phyloP scores from a whole-genome alignment of 192 early-diverging fungal genomes.

The Coemansia sp. region DNA sequence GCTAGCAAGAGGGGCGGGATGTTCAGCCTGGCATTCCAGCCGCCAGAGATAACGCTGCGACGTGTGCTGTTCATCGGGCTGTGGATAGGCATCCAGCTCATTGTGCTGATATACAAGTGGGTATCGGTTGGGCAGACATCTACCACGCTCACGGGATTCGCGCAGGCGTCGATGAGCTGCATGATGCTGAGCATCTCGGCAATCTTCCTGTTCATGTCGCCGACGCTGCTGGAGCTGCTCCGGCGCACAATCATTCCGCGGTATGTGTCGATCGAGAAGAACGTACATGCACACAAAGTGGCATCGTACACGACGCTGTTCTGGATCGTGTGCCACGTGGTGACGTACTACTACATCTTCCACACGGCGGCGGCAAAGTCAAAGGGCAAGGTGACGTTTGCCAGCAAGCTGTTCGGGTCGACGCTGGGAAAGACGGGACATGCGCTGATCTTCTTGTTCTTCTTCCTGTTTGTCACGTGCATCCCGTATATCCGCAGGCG shows the following conservation, averaged over 20 bases:
- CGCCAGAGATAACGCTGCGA: conserved; percentile 52
- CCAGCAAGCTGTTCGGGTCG: conserved; percentile 57
- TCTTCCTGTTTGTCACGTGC: conserved; percentile 40
- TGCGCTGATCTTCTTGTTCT: conserved; percentile 41
- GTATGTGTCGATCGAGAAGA: conserved; percentile 79
- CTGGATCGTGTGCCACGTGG: conserved; percentile 67
- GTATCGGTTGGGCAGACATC: conserved; percentile 54
- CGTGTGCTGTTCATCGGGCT: conserved; percentile 56
- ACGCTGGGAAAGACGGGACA: conserved; percentile 76
- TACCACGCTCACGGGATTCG: conserved; percentile 46
- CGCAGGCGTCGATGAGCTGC: conserved; percentile 43
- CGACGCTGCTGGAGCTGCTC: conserved; percentile 73
- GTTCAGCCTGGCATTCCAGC: conserved; percentile 11
- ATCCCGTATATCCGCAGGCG: conserved; percentile 37
- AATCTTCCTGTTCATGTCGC: conserved; percentile 75
- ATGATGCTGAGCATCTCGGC: conserved; percentile 58
- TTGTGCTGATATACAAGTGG: conserved; percentile 61
- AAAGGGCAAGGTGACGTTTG: conserved; percentile 43
- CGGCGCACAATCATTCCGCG: conserved; percentile 72
- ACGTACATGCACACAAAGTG: conserved; percentile 79
- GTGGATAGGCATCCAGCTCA: conserved; percentile 62
- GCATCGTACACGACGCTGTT: conserved; percentile 75
- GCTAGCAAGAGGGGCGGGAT: conserved; percentile 6
- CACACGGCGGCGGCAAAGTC: conserved; percentile 29
- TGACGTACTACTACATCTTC: conserved; percentile 77